Evolutionary conservation across 192 early-diverging fungal species (phyloP), one percentile per base, ranked within the genome.

Genomic region (Coemansia sp.): DNA sequence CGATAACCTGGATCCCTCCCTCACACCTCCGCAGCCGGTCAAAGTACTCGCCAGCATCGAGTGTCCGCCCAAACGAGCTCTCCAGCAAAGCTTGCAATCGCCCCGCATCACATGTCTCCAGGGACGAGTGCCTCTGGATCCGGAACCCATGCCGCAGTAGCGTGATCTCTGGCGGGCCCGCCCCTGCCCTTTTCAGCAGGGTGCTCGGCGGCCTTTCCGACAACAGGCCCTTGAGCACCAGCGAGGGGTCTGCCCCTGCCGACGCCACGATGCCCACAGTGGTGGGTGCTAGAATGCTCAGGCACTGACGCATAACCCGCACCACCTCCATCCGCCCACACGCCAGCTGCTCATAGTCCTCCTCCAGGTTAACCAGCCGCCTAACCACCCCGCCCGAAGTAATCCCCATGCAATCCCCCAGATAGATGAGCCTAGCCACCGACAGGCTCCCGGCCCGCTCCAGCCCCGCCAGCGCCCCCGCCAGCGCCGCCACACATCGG

Each of bases 251-350:
- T 37, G 67, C 73, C 33, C 61, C 7, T 38, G 87, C 86, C 3
- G 87, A 87, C 37, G 93, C 87, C 9, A 96, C 83, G 1, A 92
- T 90, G 3, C 93, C 94, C 2, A 92, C 87, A 1, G 92, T 86
- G 0, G 85, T 88, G 0, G 84, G 69, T 21, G 94, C 91, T 10
- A 94, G 69, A 20, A 84, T 74, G 20, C 72, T 75, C 50, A 95
- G 82, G 46, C 92, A 88, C 8, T 67, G 71, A 62, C 84, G 88
- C 56, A 89, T 87, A 79, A 92, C 85, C 45, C 83, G 75, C 26
- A 37, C n/a, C n/a, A 86, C 83, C 7, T 79, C 66, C 6, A 18
- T 13, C 9, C 34, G 86, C 83, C 9, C 79, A 63, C 6, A 8
- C 37, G 5, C 83, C 33, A 31, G 85, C 82, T 5, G 24, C 65